Percentiles rank a stretch among this genome's conserved stretches.
These are phyloP conservation scores for Fusarium cyanostomum DNA, from an alignment of 2,329 filamentous ascomycete genomes.

Conservation along the genomic window DNA sequence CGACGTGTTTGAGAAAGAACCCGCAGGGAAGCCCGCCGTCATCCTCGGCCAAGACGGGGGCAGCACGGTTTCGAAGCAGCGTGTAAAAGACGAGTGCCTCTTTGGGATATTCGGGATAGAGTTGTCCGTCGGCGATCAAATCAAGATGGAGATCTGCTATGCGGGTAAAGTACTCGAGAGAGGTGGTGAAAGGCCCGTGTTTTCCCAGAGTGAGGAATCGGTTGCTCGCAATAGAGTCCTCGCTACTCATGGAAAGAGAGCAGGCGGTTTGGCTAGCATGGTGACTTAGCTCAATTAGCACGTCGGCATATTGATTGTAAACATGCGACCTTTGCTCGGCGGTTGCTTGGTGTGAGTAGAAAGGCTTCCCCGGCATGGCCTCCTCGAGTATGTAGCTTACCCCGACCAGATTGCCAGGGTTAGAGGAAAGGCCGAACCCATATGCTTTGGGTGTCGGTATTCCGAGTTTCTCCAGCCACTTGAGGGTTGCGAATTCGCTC, in stretches of 20 bases:
- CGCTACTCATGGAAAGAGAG: neutral
- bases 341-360: neutral
- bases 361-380: conserved; percentile 38
- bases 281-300: conserved; percentile 2
- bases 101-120: conserved; percentile 7
- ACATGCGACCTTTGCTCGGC: conserved; percentile 13
- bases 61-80: conserved; percentile 2
- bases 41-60: neutral
- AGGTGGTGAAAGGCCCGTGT: neutral
- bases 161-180: neutral
- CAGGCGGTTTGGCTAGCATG: neutral
- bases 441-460: conserved; percentile 42
- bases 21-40: no score
- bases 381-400: conserved; percentile 42
- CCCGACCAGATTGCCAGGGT: conserved; percentile 35
- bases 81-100: conserved; percentile 5
- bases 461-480: conserved; percentile 41
- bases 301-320: conserved; percentile 5
- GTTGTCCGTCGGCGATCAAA: conserved; percentile 7
- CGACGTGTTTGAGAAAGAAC: conserved; percentile 14
- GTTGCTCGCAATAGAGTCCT: conserved; percentile 13
- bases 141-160: neutral
- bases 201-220: neutral
- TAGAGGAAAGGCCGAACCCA: conserved; percentile 33
- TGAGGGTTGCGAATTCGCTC: conserved; percentile 47